Percentiles rank a stretch among this genome's conserved stretches.
Evolutionary conservation across 176 grass and related monocot species (phyloP).

Genomic region (Urochloa ruziziensis): DNA sequence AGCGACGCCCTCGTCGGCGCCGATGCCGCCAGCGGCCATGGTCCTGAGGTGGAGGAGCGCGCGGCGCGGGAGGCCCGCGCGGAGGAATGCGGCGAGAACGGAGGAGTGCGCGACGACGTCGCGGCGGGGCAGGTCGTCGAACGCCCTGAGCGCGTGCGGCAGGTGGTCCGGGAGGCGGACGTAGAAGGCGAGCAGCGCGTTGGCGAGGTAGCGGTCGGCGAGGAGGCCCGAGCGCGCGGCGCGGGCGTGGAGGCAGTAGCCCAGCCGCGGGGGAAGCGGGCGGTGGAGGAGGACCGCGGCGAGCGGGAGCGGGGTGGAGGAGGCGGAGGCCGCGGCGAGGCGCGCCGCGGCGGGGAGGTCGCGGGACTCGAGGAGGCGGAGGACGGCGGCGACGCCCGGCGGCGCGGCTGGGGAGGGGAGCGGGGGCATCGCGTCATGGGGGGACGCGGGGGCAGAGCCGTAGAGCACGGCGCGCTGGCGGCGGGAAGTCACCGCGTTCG

Average conservation of each 20-base stretch:
- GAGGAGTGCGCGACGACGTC: slow-evolving; percentile 87
- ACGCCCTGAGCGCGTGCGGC: slow-evolving; percentile 50
- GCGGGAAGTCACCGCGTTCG: background rate
- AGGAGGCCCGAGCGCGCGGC: slow-evolving; percentile 34
- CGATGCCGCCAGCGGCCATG: slow-evolving; percentile 39
- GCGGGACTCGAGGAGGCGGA: slow-evolving; percentile 29
- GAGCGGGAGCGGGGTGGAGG: slow-evolving; percentile 36
- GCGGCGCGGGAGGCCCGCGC: slow-evolving; percentile 42
- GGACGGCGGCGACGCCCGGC: slow-evolving; percentile 5
- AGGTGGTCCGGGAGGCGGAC: slow-evolving; percentile 58
- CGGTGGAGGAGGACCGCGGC: slow-evolving; percentile 38
- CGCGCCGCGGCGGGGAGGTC: slow-evolving; percentile 37
- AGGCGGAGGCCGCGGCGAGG: slow-evolving; percentile 31
- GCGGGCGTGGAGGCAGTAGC: slow-evolving; percentile 32
- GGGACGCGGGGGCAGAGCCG: background rate
- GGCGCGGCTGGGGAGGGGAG: background rate
- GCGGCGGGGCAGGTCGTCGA: slow-evolving; percentile 65
- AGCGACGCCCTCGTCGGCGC: slow-evolving; percentile 37
- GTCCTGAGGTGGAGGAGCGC: slow-evolving; percentile 51
- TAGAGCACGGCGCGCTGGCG: background rate
- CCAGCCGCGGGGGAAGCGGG: slow-evolving; percentile 23
- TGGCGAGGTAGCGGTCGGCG: slow-evolving; percentile 41
- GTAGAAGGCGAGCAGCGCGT: slow-evolving; percentile 66
- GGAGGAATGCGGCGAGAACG: slow-evolving; percentile 65
- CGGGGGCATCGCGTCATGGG: slow-evolving; percentile 26